These are phyloP conservation scores for Candida frijolesensis DNA, from an alignment of 1,139 yeast species.

Conservation along the genomic window DNA sequence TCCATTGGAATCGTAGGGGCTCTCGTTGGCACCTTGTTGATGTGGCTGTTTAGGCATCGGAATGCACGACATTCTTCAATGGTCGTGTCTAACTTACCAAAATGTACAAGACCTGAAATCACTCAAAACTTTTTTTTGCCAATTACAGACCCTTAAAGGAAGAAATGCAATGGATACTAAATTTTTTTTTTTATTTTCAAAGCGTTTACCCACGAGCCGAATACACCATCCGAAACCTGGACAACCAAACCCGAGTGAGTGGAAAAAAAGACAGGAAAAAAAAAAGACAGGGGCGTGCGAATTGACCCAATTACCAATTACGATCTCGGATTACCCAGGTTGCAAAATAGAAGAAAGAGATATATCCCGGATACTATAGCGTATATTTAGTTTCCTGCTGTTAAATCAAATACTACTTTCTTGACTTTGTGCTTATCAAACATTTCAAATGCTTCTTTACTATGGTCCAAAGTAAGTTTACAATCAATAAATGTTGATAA, in stretches of 20 bases:
- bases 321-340: no score
- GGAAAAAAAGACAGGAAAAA: not conserved
- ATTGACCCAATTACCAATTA: not conserved
- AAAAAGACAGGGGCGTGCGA: not conserved
- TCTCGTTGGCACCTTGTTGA: no score
- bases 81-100: no score
- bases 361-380: not conserved
- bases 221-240: not conserved
- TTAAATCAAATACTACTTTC: constrained; percentile 52
- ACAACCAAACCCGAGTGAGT: not conserved
- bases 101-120: no score
- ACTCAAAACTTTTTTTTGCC: no score
- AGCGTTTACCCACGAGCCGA: not conserved
- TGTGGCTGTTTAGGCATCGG: no score
- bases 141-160: not conserved
- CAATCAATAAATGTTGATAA: constrained; percentile 53
- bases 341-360: not conserved
- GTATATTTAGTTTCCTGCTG: not conserved
- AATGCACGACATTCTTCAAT: no score
- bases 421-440: constrained; percentile 59
- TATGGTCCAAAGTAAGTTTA: constrained; percentile 45
- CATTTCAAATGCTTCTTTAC: constrained; percentile 47
- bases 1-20: no score
- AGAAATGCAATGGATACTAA: no score
- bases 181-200: not conserved